phyloP scores from a whole-genome alignment of 2,329 filamentous ascomycete species.

The Clarireedia homoeocarpa region DNA sequence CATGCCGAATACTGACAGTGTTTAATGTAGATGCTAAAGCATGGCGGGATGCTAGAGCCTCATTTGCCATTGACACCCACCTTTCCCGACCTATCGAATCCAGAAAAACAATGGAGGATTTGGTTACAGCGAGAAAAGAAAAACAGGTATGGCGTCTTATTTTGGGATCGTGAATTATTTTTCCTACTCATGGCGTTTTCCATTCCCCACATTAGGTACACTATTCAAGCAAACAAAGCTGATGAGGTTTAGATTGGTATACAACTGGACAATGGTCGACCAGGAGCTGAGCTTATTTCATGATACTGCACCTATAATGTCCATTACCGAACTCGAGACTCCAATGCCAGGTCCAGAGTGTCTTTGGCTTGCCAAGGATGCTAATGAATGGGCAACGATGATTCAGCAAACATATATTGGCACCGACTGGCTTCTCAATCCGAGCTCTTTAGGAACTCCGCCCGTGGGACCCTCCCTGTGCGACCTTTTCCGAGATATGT shows the following conservation, averaged over 20 bases:
- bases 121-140: constrained; percentile 59
- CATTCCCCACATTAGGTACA: not conserved
- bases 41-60: constrained; percentile 57
- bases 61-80: constrained; percentile 36
- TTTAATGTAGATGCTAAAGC: constrained; percentile 51
- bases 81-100: constrained; percentile 36
- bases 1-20: not conserved
- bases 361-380: constrained; percentile 53
- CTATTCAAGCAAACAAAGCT: not conserved
- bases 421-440: constrained; percentile 30
- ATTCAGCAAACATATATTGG: constrained; percentile 53
- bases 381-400: constrained; percentile 50
- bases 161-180: not conserved
- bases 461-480: constrained; percentile 50
- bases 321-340: constrained; percentile 56
- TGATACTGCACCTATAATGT: constrained; percentile 53
- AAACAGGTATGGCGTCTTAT: constrained; percentile 42
- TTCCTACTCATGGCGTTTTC: not conserved
- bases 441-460: constrained; percentile 35
- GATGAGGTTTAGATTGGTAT: constrained; percentile 47
- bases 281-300: constrained; percentile 63
- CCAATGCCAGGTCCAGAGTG: constrained; percentile 55
- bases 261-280: constrained; percentile 69
- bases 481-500: constrained; percentile 60
- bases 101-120: constrained; percentile 49